Evolutionary conservation across 176 grass and related monocot species (phyloP), one percentile per base, ranked within the genome.

Genomic region (Ananas comosus): DNA sequence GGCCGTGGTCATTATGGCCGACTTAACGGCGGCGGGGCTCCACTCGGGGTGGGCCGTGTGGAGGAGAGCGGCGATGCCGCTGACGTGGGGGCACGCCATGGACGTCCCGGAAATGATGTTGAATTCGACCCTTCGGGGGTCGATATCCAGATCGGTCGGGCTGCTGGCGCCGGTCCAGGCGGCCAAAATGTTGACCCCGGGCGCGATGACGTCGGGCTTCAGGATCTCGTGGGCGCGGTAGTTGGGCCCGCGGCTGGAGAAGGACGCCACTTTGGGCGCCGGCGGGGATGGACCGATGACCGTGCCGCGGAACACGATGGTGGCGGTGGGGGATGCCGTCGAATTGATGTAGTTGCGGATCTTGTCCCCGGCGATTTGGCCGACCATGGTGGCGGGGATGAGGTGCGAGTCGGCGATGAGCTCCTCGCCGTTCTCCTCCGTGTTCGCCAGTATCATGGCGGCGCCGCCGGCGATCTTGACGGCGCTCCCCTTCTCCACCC

Each of bases 101-200:
- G 91, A 96, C 5, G 91, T 96, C 0, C 91, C 91, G 9, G 91
- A 96, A 79, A 91, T 88, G 73, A 96, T 88, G 52, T 96, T 96
- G 85, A 96, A 96, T 73, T 78, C 72, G 12, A 96, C 91, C 27
- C 91, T 75, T 73, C 88, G 70, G 11, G 85, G 10, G 69, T 96
- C 88, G 58, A 91, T 82, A 10, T 80, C 88, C n/a, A 91, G 83
- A 64, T 91, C 88, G 1, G 91, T 91, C 0, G 88, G 91, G 42
- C 80, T 66, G 25, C 71, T 66, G 2, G 70, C 72, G 21, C 93
- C 93, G 2, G 93, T 92, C 93, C 93, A 96, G 0, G 74, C 88
- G 11, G 91, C 91, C 29, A 91, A 74, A 29, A 91, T 91, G 76
- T 91, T 91, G 27, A 96, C 88, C 14, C 91, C 91, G 4, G 85